These are phyloP conservation scores for Penicillium diatomitis DNA, from an alignment of 495 filamentous ascomycete genomes.

Conservation along the genomic window DNA sequence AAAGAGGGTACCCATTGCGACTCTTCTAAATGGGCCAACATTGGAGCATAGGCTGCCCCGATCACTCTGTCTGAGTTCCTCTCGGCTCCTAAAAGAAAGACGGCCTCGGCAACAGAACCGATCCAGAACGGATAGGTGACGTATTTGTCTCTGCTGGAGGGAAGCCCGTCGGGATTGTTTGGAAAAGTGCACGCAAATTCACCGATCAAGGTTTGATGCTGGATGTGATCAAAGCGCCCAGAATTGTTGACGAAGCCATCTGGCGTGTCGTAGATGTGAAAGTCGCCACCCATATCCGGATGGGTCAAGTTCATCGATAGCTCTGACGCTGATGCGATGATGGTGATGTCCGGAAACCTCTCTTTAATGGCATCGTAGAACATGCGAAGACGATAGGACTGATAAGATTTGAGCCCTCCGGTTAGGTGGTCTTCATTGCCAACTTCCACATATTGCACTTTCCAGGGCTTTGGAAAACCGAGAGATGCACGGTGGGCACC, in stretches of 20 bases:
- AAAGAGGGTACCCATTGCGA: background rate
- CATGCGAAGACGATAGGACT: constrained; percentile 47
- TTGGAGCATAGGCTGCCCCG: background rate
- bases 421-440: constrained; percentile 48
- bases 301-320: constrained; percentile 21
- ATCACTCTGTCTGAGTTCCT: background rate
- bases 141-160: background rate
- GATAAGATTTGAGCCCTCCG: constrained; percentile 41
- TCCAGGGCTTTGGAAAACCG: constrained; percentile 49
- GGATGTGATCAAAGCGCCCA: constrained; percentile 5
- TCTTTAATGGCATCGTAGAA: constrained; percentile 49
- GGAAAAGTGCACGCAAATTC: constrained; percentile 38
- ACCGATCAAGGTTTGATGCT: constrained; percentile 29
- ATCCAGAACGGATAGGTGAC: background rate
- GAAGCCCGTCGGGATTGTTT: background rate
- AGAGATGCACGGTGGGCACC: constrained; percentile 47
- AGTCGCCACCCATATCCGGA: constrained; percentile 20
- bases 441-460: background rate
- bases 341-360: constrained; percentile 52
- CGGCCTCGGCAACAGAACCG: background rate
- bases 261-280: constrained; percentile 31
- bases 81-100: background rate
- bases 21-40: background rate
- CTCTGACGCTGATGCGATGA: constrained; percentile 43
- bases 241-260: constrained; percentile 44